phyloP scores from a whole-genome alignment of 345 rosid genomes.

The Chamaenerion angustifolium region DNA sequence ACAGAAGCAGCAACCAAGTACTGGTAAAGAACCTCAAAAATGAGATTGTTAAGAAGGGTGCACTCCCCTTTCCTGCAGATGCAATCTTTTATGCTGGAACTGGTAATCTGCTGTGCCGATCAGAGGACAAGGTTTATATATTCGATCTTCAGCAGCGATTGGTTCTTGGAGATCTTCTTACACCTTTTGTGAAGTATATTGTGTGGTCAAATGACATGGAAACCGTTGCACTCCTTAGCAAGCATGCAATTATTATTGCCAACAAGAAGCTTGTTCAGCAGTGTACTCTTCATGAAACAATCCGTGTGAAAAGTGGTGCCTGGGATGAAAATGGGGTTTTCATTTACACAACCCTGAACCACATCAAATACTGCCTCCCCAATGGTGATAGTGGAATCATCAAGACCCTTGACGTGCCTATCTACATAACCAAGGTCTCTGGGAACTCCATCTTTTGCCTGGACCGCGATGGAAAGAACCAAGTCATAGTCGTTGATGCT shows the following conservation, averaged over 20 bases:
- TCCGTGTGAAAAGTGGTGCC: conserved; percentile 88
- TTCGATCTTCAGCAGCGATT: conserved; percentile 87
- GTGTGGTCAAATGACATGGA: conserved; percentile 96
- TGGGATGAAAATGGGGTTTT: conserved; percentile 96
- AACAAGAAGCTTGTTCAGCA: conserved; percentile 72
- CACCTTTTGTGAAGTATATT: conserved; percentile 65
- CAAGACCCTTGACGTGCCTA: conserved; percentile 67
- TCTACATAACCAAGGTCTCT: conserved; percentile 70
- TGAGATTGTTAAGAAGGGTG: conserved; percentile 65
- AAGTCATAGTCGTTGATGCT: conserved; percentile 53
- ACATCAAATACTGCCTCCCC: conserved; percentile 86
- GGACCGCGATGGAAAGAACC: conserved; percentile 84
- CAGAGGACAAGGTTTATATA: conserved; percentile 73
- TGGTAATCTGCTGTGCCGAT: conserved; percentile 69
- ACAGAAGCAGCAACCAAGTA: conserved; percentile 78
- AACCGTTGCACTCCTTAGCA: conserved; percentile 86
- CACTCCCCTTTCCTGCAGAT: conserved; percentile 61
- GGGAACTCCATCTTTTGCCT: conserved; percentile 58
- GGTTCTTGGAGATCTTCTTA: conserved; percentile 74
- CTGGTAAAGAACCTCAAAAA: conserved; percentile 64
- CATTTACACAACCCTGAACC: conserved; percentile 77
- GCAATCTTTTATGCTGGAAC: conserved; percentile 91
- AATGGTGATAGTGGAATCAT: conserved; percentile 88
- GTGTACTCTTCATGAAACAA: conserved; percentile 87
- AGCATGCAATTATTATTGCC: conserved; percentile 75